These are phyloP conservation scores for Eucalyptus fibrosa DNA, from an alignment of 345 rosid genomes.

Conservation along the genomic window DNA sequence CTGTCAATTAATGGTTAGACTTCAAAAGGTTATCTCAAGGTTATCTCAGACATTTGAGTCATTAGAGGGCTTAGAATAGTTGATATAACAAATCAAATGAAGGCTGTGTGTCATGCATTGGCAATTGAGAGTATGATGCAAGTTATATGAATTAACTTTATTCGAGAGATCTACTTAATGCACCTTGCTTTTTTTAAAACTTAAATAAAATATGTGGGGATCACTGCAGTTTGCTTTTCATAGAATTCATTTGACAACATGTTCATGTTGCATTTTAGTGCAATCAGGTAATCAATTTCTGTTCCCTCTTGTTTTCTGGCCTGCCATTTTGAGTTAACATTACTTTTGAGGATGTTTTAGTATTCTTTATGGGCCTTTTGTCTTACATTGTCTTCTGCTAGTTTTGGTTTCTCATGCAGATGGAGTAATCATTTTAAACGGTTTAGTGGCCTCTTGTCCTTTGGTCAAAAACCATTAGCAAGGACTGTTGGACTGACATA, in stretches of 20 bases:
- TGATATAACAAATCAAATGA: neutral
- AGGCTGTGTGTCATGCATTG: neutral
- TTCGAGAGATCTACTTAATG: neutral
- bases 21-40: neutral
- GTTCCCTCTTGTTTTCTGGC: neutral
- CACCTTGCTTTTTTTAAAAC: neutral
- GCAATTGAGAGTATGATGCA: neutral
- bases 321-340: neutral
- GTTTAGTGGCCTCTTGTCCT: neutral
- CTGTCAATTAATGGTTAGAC: neutral
- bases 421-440: neutral
- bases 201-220: neutral
- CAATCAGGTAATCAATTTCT: neutral
- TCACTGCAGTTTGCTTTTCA: neutral
- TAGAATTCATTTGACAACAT: neutral
- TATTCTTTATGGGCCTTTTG: neutral
- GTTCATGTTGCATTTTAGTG: neutral
- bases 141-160: neutral
- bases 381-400: neutral
- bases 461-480: neutral
- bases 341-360: neutral
- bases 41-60: neutral
- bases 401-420: neutral
- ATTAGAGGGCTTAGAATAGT: neutral
- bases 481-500: neutral